Evolutionary conservation across 257 asterid species (phyloP).

Genomic region (Nicotiana otophora): DNA sequence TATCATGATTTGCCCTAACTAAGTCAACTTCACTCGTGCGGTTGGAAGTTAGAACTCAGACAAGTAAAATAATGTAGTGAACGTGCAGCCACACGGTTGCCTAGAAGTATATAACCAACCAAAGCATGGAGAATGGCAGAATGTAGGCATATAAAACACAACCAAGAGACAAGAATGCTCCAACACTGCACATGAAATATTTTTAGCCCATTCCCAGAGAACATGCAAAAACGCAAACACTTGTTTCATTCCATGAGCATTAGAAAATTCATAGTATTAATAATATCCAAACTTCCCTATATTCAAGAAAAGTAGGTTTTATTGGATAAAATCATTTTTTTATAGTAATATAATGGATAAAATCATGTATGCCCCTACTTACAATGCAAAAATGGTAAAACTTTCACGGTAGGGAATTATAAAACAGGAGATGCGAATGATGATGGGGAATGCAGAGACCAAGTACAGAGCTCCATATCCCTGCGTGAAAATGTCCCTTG

Average conservation of each 20-base stretch:
- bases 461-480: conserved; percentile 92
- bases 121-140: background rate
- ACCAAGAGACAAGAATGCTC: background rate
- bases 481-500: conserved; percentile 28
- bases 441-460: conserved; percentile 80
- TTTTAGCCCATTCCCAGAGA: background rate
- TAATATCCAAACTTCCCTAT: background rate
- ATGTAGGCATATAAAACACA: background rate
- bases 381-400: background rate
- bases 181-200: background rate
- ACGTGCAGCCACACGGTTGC: conserved; percentile 9
- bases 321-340: too few species aligned
- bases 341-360: background rate
- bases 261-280: background rate
- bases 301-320: background rate
- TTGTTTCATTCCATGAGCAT: background rate
- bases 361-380: background rate
- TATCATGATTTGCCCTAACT: background rate
- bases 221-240: background rate
- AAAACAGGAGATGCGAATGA: conserved; percentile 76
- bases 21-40: conserved; percentile 5
- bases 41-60: background rate
- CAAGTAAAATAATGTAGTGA: background rate
- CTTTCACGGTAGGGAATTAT: conserved; percentile 64
- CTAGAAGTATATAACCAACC: background rate